Percentiles rank a stretch among this genome's conserved stretches.
These are phyloP conservation scores for Sordariomycetes sp. DNA, from an alignment of 2,329 filamentous ascomycete species.

Conservation along the genomic window DNA sequence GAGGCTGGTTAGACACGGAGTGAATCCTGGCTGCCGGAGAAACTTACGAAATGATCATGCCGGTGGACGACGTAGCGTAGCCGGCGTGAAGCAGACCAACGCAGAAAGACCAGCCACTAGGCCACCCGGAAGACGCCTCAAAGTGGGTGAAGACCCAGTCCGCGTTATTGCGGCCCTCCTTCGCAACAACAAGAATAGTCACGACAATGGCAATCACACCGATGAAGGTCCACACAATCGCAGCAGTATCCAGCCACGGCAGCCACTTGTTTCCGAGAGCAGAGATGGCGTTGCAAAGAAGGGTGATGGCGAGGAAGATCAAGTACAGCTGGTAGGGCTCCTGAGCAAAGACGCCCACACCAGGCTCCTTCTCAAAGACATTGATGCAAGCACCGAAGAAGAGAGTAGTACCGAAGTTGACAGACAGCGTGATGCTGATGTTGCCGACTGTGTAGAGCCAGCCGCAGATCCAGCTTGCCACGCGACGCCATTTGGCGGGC, in stretches of 20 bases:
- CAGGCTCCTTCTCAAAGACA: constrained; percentile 38
- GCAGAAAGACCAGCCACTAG: constrained; percentile 62
- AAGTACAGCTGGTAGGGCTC: constrained; percentile 59
- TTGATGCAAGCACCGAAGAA: constrained; percentile 47
- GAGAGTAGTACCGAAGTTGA: constrained; percentile 71
- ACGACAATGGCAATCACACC: constrained; percentile 58
- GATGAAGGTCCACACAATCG: constrained; percentile 67
- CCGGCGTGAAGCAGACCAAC: constrained; percentile 64
- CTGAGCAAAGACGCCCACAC: constrained; percentile 32
- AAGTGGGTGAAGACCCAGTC: constrained; percentile 60
- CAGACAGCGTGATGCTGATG: constrained; percentile 74
- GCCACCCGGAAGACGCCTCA: constrained; percentile 60
- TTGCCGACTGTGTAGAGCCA: constrained; percentile 74
- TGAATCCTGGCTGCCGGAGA: no score
- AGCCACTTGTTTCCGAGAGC: constrained; percentile 59
- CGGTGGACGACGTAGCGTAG: constrained; percentile 66
- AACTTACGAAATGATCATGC: constrained; percentile 70
- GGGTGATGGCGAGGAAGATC: constrained; percentile 60
- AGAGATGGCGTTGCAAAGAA: constrained; percentile 57
- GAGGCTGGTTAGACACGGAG: no score
- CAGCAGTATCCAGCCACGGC: constrained; percentile 60
- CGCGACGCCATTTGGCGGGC: constrained; percentile 46
- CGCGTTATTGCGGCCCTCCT: constrained; percentile 54
- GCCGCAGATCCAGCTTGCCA: constrained; percentile 63
- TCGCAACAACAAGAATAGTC: constrained; percentile 55